phyloP scores from a whole-genome alignment of 495 filamentous ascomycete genomes.

The Neurospora sp. region DNA sequence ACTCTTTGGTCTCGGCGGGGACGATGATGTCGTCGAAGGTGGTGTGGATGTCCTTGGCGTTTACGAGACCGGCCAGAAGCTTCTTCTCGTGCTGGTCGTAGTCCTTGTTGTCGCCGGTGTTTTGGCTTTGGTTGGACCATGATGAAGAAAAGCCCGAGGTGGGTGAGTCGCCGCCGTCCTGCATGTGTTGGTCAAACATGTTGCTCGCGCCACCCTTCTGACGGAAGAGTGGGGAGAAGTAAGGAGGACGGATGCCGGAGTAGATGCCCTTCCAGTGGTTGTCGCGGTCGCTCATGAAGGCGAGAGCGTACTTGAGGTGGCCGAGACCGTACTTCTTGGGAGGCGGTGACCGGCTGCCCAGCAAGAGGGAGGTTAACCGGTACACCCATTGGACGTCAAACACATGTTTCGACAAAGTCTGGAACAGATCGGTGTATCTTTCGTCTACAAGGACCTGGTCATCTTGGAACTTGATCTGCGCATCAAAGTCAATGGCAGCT shows the following conservation, averaged over 20 bases:
- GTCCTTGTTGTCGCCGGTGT: slow-evolving; percentile 6
- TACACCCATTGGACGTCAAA: slow-evolving; percentile 26
- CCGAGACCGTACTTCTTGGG: slow-evolving; percentile 4
- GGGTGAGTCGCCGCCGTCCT: background rate
- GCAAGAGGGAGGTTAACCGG: slow-evolving; percentile 16
- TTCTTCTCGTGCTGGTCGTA: slow-evolving; percentile 63
- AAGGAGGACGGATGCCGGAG: slow-evolving; percentile 13
- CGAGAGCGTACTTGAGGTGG: slow-evolving; percentile 9
- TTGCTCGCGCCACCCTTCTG: background rate
- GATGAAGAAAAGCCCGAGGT: slow-evolving; percentile 1
- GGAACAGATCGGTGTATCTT: background rate
- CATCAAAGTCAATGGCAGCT: slow-evolving; percentile 9
- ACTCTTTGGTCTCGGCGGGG: slow-evolving; percentile 71
- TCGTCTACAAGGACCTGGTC: background rate
- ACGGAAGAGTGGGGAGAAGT: slow-evolving; percentile 19
- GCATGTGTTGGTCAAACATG: background rate
- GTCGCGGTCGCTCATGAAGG: slow-evolving; percentile 14
- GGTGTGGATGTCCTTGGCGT: slow-evolving; percentile 70
- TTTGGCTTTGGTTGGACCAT: background rate
- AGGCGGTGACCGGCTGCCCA: slow-evolving; percentile 10
- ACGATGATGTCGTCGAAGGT: slow-evolving; percentile 81
- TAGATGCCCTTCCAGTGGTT: slow-evolving; percentile 13
- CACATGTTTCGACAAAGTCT: slow-evolving; percentile 9
- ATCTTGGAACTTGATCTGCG: slow-evolving; percentile 5
- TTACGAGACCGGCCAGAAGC: slow-evolving; percentile 68